These are phyloP conservation scores for Fraxinus anomala DNA, from an alignment of 257 asterid species.

Conservation along the genomic window DNA sequence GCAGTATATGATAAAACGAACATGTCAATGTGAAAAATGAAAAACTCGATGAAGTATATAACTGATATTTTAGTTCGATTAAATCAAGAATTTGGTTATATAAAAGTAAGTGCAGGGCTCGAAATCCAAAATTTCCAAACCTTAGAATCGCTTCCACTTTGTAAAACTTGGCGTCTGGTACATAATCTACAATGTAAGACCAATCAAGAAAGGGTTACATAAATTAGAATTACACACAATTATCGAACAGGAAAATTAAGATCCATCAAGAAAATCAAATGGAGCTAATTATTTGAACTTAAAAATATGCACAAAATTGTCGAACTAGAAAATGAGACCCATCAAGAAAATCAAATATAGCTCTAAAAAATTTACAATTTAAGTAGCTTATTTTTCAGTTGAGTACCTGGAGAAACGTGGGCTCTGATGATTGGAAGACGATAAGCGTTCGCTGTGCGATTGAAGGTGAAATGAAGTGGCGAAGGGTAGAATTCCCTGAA, in stretches of 20 bases:
- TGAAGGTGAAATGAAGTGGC: conserved; percentile 25
- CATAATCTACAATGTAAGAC: conserved; percentile 44
- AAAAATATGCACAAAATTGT: background rate
- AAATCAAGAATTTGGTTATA: background rate
- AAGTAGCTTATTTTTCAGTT: background rate
- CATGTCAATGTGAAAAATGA: conserved; percentile 6
- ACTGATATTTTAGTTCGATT: background rate
- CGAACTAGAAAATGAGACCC: background rate
- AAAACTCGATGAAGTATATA: conserved; percentile 9
- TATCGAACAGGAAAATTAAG: background rate
- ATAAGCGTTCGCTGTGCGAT: conserved; percentile 30
- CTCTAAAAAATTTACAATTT: background rate
- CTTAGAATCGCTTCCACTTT: conserved; percentile 94
- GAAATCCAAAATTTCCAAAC: conserved; percentile 28
- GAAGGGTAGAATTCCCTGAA: conserved; percentile 31
- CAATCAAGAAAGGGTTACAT: conserved; percentile 25
- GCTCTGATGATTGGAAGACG: conserved; percentile 49
- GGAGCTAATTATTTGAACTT: background rate
- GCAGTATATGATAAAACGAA: conserved; percentile 22
- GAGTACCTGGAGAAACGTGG: conserved; percentile 49
- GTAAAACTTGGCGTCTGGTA: conserved; percentile 77
- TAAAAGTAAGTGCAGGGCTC: background rate
- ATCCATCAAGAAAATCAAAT: background rate
- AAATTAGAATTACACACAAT: background rate
- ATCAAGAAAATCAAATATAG: background rate